phyloP scores from a whole-genome alignment of 176 grass and related monocot species.

The Eleusine indica region DNA sequence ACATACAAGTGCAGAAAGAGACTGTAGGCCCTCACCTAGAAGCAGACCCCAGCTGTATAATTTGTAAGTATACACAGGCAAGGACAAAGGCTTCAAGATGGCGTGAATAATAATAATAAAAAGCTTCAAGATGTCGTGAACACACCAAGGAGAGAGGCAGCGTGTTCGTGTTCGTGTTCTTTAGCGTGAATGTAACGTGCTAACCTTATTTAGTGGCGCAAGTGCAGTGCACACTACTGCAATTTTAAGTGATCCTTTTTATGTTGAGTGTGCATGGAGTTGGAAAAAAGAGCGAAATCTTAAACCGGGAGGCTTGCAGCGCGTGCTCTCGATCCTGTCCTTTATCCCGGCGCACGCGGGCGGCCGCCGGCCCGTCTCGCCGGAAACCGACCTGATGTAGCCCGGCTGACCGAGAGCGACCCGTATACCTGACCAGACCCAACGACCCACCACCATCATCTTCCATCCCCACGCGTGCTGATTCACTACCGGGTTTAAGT shows the following conservation, averaged over 20 bases:
- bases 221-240: constrained; percentile 43
- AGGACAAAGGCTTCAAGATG: neutral
- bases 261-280: neutral
- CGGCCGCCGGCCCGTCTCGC: neutral
- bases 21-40: neutral
- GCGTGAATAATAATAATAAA: neutral
- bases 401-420: constrained; percentile 25
- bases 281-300: neutral
- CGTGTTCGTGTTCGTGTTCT: neutral
- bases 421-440: constrained; percentile 3
- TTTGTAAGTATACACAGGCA: neutral
- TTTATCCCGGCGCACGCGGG: constrained; percentile 17
- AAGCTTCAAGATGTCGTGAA: neutral
- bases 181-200: neutral
- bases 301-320: neutral
- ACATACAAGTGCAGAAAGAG: neutral
- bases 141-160: neutral
- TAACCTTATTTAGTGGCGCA: constrained; percentile 31
- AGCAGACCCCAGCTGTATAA: neutral
- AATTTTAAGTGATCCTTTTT: neutral
- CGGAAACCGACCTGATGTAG: constrained; percentile 16
- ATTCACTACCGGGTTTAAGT: neutral
- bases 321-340: neutral
- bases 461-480: neutral
- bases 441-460: constrained; percentile 1